Conservation (phyloP, 495 filamentous ascomycete genomes). For the Podospora pseudocomata region DNA sequence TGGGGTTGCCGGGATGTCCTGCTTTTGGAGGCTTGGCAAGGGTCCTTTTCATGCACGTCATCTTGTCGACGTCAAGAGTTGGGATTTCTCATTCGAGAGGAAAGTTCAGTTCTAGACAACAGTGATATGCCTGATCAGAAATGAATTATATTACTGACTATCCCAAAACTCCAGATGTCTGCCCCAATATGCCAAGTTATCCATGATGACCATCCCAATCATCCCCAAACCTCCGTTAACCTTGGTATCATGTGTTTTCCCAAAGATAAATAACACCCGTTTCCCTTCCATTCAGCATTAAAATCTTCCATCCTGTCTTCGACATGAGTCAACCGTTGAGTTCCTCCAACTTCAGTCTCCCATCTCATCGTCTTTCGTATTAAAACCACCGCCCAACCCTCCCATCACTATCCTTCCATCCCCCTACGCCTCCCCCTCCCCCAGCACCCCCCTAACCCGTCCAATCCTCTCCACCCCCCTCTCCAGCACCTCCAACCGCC, state of each 20-base stretch:
- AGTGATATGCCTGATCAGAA: background rate
- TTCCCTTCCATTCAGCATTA: background rate
- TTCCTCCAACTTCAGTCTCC: background rate
- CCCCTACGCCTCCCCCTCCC: background rate
- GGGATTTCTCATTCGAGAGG: background rate
- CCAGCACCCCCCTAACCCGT: constrained; percentile 60
- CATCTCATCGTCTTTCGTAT: background rate
- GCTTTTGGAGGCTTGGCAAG: background rate
- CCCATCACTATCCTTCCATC: background rate
- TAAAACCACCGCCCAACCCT: background rate
- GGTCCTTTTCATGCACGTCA: background rate
- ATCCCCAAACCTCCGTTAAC: background rate
- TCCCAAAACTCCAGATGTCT: background rate
- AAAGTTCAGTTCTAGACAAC: too few species aligned
- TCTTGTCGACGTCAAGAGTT: background rate
- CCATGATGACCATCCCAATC: background rate
- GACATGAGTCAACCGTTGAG: background rate
- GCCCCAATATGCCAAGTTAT: background rate
- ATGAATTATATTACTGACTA: background rate
- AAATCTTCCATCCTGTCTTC: background rate
- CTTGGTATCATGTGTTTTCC: background rate
- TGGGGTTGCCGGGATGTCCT: background rate
- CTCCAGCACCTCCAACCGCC: constrained; percentile 69
- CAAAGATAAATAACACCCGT: background rate
- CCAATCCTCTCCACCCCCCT: constrained; percentile 75